Conservation (phyloP, 345 rosid genomes). For the Bretschneidera sinensis region DNA sequence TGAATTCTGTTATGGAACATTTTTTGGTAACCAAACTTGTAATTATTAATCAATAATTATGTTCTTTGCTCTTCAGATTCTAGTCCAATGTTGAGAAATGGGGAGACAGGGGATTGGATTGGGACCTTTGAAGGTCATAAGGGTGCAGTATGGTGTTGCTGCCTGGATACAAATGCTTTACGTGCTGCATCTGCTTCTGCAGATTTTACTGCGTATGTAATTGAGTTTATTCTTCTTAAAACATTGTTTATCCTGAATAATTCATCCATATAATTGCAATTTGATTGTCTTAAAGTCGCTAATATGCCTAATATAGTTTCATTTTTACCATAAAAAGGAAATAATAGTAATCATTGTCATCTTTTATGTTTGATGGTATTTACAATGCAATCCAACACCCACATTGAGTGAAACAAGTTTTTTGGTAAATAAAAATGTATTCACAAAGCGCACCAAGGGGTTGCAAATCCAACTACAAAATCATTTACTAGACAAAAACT, state of each 20-base stretch:
- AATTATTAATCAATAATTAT: background rate
- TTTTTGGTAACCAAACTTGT: background rate
- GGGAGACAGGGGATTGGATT: slow-evolving; percentile 99
- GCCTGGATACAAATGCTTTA: slow-evolving; percentile 78
- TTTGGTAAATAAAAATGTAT: too few species aligned
- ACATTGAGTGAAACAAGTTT: too few species aligned
- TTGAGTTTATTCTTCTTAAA: slow-evolving; percentile 7
- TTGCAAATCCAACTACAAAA: too few species aligned
- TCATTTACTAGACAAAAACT: too few species aligned
- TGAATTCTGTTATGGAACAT: background rate
- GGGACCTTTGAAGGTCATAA: slow-evolving; percentile 99
- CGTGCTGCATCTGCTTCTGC: slow-evolving; percentile 98
- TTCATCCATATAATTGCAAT: background rate
- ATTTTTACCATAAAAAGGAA: background rate
- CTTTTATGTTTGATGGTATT: background rate
- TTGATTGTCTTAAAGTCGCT: background rate
- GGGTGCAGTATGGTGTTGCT: slow-evolving; percentile 98
- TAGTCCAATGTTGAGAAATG: slow-evolving; percentile 96
- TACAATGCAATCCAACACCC: too few species aligned
- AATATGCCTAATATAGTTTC: background rate
- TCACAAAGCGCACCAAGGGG: too few species aligned
- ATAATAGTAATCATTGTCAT: background rate
- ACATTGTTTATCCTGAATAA: background rate
- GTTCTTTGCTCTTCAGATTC: slow-evolving; percentile 52
- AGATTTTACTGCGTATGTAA: slow-evolving; percentile 85